Evolutionary conservation across 495 filamentous ascomycete genomes (phyloP), one percentile per base, ranked within the genome.

Genomic region (Physcia stellaris): DNA sequence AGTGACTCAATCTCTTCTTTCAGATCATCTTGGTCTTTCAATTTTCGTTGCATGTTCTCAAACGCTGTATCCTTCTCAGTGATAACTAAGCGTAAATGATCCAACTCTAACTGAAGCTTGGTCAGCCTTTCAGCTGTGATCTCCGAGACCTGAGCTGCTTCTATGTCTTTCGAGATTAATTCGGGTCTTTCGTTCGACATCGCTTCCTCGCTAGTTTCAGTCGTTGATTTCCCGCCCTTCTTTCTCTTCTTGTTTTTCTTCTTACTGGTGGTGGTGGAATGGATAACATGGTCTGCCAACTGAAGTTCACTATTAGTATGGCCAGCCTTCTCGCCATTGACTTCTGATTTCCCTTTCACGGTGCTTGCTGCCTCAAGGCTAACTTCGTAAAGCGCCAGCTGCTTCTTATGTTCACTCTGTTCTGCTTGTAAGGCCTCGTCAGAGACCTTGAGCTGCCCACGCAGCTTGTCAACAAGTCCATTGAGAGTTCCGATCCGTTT

Each of bases 201-300:
- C 11, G 49, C 35, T n/a, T 58, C 51, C 39, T 65, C 58, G 13
- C 45, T 43, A 3, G 62, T 35, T 39, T 68, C 61, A n/a, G 62
- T 51, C 4, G 55, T 37, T 32, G 57, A 64, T 35, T 72, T 76
- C 12, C 67, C 73, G 27, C 73, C 77, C 67, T 85, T 93, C 69
- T 90, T 93, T 67, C 88, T 94, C 55, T 88, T 90, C 36, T 77
- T 83, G 33, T 82, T 90, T 52, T 83, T 94, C 64, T 86, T 90
- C 55, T 79, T 85, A n/a, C n/a, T n/a, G n/a, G n/a, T n/a, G n/a
- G n/a, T n/a, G n/a, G n/a, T n/a, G 15, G 58, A 57, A 4, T 40
- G 52, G 4, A 49, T 41, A 16, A 47, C 38, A 20, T 31, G 23
- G n/a, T n/a, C n/a, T n/a, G n/a, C n/a, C n/a, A n/a, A n/a, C n/a